Conservation (phyloP, 2,329 filamentous ascomycete genomes). For the Arthrocladium fulminans region DNA sequence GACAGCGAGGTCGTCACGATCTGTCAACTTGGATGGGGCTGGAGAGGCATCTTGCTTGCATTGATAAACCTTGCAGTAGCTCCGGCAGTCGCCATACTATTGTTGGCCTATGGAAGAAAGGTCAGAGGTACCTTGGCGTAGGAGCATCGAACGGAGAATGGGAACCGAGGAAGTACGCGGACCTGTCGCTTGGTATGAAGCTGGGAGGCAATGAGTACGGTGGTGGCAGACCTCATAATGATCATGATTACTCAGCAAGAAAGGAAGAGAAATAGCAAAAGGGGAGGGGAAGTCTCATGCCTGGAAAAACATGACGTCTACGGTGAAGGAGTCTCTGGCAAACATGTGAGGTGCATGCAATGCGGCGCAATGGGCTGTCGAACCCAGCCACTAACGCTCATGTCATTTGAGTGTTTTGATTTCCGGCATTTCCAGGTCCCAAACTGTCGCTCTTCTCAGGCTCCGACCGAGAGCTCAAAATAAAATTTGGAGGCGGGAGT, state of each 20-base stretch:
- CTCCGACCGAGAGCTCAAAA: no score
- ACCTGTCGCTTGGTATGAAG: no score
- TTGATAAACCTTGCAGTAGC: conserved; percentile 4
- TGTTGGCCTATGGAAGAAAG: not conserved
- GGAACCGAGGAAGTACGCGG: not conserved
- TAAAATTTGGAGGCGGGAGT: not conserved
- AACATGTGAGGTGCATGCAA: no score
- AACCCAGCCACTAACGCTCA: no score
- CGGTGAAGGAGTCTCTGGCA: no score
- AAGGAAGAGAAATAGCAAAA: not conserved
- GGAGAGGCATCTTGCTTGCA: conserved; percentile 4
- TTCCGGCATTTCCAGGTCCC: not conserved
- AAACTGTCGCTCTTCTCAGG: not conserved
- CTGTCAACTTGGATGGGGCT: conserved; percentile 3
- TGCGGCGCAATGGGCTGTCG: no score
- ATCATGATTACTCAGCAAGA: not conserved
- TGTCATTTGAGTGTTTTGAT: not conserved
- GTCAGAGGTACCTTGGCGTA: not conserved
- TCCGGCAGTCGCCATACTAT: not conserved
- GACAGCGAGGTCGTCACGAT: conserved; percentile 1
- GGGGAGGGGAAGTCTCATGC: not conserved
- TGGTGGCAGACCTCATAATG: no score
- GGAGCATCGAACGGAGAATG: not conserved
- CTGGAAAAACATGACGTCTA: no score
- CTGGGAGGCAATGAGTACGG: no score